Evolutionary conservation across 257 asterid genomes (phyloP), one percentile per base, ranked within the genome.

Genomic region (Nicotiana otophora): DNA sequence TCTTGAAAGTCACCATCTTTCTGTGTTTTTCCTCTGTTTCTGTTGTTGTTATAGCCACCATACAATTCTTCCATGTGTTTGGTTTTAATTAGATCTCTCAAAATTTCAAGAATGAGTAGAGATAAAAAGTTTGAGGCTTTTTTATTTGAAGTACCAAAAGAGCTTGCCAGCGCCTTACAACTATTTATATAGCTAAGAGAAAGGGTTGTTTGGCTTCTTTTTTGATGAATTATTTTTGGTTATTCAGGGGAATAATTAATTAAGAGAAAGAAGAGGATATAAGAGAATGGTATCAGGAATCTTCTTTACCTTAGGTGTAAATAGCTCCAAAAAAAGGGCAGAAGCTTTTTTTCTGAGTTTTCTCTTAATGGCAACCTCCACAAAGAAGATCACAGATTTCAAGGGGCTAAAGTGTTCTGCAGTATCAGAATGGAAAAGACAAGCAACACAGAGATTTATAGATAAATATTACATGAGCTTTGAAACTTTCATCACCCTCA

Each of bases 1-100:
- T 91, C 95, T 83, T 84, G 84, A 60, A 87, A 82, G 12, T 90
- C 91, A 83, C 81, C 92, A 7, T 46, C 84, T 33, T 85, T 81
- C 78, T 26, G 33, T 61, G 67, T 51, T 78, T 87, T 74, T 51
- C 58, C 81, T 34, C 28, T 46, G 48, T 70, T 74, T 70, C 81
- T 78, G 64, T 11, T 10, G 69, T 15, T 10, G 68, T 15, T 62
- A 64, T 69, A 63, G 64, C 28, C 81, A 42, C 54, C 72, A 10
- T 31, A 20, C 51, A 16, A 17, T n/a, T 67, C 88, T 1, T 78
- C 88, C 91, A 88, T 87, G 10, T 62, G 33, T 54, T 11, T 6
- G 20, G n/a, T 42, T 42, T 15, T 39, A 70, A 0, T 70, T 42
- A 19, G 60, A 70, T 70, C 78, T 42, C n/a, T 42, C 33, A 70